Conservation (phyloP, 495 filamentous ascomycete genomes). For the Endocarpon pusillum region DNA sequence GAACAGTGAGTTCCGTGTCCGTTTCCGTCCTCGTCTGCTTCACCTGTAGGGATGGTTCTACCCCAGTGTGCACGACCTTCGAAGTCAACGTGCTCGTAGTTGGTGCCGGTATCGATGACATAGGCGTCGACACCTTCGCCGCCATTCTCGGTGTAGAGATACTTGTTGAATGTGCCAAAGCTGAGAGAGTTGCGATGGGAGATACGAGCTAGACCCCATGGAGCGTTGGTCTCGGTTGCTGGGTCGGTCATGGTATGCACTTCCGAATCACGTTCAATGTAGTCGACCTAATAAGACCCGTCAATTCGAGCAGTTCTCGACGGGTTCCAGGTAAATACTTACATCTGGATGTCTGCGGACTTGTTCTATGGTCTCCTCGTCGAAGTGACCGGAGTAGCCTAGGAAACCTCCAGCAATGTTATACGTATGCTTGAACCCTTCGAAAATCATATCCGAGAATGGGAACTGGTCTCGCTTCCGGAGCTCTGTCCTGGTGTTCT, state of each 20-base stretch:
- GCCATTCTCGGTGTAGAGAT: conserved; percentile 75
- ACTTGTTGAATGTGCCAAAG: conserved; percentile 95
- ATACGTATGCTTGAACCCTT: conserved; percentile 87
- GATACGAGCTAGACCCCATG: conserved; percentile 95
- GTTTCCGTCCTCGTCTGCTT: conserved; percentile 86
- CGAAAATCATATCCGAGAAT: conserved; percentile 51
- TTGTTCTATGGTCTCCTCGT: conserved; percentile 79
- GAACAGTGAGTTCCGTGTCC: conserved; percentile 99
- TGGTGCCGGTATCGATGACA: conserved; percentile 95
- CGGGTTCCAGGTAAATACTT: conserved; percentile 28
- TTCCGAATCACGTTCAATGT: conserved; percentile 84
- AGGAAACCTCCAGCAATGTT: conserved; percentile 69
- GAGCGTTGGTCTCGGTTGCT: conserved; percentile 72
- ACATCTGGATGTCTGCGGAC: conserved; percentile 95
- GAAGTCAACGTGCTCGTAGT: conserved; percentile 87
- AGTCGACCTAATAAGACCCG: conserved; percentile 54
- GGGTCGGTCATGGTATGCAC: conserved; percentile 56
- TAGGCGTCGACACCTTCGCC: conserved; percentile 99
- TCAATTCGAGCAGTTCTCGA: conserved; percentile 7
- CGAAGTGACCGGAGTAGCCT: conserved; percentile 93
- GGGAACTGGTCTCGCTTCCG: conserved; percentile 75
- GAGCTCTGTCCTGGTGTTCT: conserved; percentile 53
- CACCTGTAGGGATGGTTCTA: conserved; percentile 76
- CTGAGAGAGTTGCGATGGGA: conserved; percentile 76
- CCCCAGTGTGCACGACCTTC: conserved; percentile 91